Evolutionary conservation across 1,284 basidiomycete genomes (phyloP).

Genomic region (Ceratobasidium sp.): DNA sequence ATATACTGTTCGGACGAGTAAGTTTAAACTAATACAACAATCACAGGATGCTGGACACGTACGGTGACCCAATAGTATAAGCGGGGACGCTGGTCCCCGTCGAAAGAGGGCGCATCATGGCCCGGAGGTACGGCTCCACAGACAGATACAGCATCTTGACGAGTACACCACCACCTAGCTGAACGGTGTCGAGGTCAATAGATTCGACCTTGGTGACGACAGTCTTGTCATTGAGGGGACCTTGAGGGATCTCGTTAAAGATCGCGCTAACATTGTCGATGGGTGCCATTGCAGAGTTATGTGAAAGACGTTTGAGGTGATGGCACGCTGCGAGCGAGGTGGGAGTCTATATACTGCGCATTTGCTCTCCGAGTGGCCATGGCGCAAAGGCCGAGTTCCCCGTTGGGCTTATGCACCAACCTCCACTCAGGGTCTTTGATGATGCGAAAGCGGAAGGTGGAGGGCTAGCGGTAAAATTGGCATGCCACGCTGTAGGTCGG

Average conservation of each 20-base stretch:
- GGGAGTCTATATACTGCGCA: not conserved
- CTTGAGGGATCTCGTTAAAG: constrained; percentile 51
- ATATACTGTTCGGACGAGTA: constrained; percentile 47
- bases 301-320: not conserved
- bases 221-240: constrained; percentile 59
- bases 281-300: constrained; percentile 43
- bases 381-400: not conserved
- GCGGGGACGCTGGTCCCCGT: not conserved
- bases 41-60: not conserved
- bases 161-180: constrained; percentile 55
- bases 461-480: not conserved
- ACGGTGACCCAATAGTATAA: constrained; percentile 28
- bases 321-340: not conserved
- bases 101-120: constrained; percentile 48
- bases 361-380: not conserved
- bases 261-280: constrained; percentile 45
- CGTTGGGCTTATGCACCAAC: not conserved
- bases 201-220: constrained; percentile 56
- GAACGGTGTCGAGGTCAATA: constrained; percentile 55
- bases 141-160: constrained; percentile 53
- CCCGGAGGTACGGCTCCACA: constrained; percentile 56
- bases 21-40: not conserved
- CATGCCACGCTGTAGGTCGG: not conserved
- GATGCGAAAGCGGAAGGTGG: not conserved
- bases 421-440: constrained; percentile 12